Evolutionary conservation across 192 early-diverging fungal species (phyloP), one percentile per base, ranked within the genome.

Genomic region (Coemansia umbellata): DNA sequence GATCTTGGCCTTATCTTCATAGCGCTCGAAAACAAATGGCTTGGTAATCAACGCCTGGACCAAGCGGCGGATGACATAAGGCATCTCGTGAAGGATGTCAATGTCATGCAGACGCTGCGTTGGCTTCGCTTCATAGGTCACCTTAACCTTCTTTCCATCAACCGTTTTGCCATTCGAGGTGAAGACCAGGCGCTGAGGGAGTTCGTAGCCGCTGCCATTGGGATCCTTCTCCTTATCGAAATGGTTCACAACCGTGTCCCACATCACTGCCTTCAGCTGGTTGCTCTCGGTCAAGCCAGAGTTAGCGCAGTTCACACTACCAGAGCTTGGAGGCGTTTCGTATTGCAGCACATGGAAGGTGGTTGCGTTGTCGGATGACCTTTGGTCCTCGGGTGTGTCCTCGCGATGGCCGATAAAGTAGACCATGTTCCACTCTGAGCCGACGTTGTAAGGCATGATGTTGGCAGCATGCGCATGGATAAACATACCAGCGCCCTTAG

Each of bases 1-100:
- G 18, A 97, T 74, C 37, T 83, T 79, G 31, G 87, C 86, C 8
- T 70, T 74, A 3, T 84, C 85, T 27, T 85, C 82, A 47, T 88
- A 83, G 86, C 93, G 94, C 69, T 98, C 92, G 68, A 94, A 98
- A 27, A 93, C 81, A 55, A 86, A 96, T 28, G 95, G 95, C 53
- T 90, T 90, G 17, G 91, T 93, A 24, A 98, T 87, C 55, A 95
- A 85, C 0, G 92, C 87, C 76, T 95, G 90, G 33, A 98, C 90
- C 35, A 95, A 63, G 53, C 89, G 92, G 39, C 88, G 83, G n/a
- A 98, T 43, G 32, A 95, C 71, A 69, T 82, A 98, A 13, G 95
- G 93, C 64, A 98, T 83, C 61, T 93, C 91, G n/a, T 80, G 68
- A 31, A 98, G 72, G 11, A 95, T 81, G 66, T 98, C 93, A 47